Conservation (phyloP, 805 yeast genomes). For the Teunomyces aglyptinius region DNA sequence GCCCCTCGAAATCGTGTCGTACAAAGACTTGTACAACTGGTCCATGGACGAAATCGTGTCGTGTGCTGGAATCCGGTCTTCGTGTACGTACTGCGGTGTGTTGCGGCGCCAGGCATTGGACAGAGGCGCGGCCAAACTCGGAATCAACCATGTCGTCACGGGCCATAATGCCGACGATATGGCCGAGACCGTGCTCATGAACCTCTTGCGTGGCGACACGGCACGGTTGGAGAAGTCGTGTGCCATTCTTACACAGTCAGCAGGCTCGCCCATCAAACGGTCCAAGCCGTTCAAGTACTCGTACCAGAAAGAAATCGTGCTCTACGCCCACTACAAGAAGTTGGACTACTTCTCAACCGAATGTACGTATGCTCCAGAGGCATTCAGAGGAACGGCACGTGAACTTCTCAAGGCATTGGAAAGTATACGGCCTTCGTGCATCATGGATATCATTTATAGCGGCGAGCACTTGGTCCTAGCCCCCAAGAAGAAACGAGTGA, state of each 20-base stretch:
- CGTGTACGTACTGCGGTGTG: conserved; percentile 98
- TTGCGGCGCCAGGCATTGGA: conserved; percentile 94
- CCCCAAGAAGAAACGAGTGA: conserved; percentile 49
- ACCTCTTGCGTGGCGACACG: conserved; percentile 90
- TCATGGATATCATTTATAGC: conserved; percentile 88
- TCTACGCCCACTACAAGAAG: conserved; percentile 94
- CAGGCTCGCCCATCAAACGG: conserved; percentile 87
- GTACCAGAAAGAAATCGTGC: conserved; percentile 94
- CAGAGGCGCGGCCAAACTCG: conserved; percentile 87
- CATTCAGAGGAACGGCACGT: conserved; percentile 96
- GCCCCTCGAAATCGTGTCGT: conserved; percentile 79
- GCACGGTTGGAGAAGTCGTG: conserved; percentile 89
- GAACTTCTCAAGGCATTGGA: conserved; percentile 87
- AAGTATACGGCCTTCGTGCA: conserved; percentile 86
- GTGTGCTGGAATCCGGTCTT: conserved; percentile 88
- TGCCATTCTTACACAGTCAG: conserved; percentile 74
- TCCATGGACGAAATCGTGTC: conserved; percentile 97
- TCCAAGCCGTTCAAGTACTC: conserved; percentile 95
- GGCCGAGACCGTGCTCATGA: conserved; percentile 98
- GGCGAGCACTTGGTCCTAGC: conserved; percentile 82
- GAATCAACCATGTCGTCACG: conserved; percentile 87
- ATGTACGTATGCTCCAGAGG: conserved; percentile 98
- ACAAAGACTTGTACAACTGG: conserved; percentile 91
- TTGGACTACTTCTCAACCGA: conserved; percentile 96
- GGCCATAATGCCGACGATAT: conserved; percentile 99